Base-by-base conservation (phyloP, 441 rosid genomes). In the Erysimum pusillum region DNA sequence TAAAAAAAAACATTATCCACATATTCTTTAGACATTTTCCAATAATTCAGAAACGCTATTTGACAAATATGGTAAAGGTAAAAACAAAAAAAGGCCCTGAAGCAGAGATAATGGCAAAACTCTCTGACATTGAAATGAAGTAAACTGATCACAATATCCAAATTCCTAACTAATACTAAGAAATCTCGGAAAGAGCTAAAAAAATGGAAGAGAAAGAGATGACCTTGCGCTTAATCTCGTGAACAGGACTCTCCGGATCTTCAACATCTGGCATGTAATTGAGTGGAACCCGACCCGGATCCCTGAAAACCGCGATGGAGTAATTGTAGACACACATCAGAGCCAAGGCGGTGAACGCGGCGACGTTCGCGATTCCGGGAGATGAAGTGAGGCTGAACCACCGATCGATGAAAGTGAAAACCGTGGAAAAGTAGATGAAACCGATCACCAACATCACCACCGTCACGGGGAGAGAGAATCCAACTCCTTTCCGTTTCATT, bases 171-270 rank as follows among this genome's bases (percentile, higher is more conserved):
- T 13, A 56, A 32, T 39, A 34, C 20, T 35, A 5, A 68, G 7
- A 60, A 60, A 59, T 15, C 9, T 59, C 6, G 2, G 49, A 15
- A 42, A 25, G 6, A 44, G 17, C 8, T 34, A 28, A 28, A 28
- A 22, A 36, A 42, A 15, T 7, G 46, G 63, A 12, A 68, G 31
- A 49, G 11, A 77, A 74, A 59, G 57, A 78, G 28, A n/a, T 13
- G 73, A 91, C 98, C 88, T 91, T 93, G 74, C 98, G 93, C 78
- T 94, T 94, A 87, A 92, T 94, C 89, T 93, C 97, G 51, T 89
- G 93, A 34, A 92, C 74, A 73, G 93, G 85, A 78, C 76, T 79
- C 63, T 82, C 69, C 9, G 86, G 78, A 69, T 90, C 97, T 83
- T 94, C 97, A 39, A 90, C 73, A 54, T 92, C 93, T 11, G 98